Conservation (phyloP, 768 basidiomycete genomes). For the Hysterangium stoloniferum region DNA sequence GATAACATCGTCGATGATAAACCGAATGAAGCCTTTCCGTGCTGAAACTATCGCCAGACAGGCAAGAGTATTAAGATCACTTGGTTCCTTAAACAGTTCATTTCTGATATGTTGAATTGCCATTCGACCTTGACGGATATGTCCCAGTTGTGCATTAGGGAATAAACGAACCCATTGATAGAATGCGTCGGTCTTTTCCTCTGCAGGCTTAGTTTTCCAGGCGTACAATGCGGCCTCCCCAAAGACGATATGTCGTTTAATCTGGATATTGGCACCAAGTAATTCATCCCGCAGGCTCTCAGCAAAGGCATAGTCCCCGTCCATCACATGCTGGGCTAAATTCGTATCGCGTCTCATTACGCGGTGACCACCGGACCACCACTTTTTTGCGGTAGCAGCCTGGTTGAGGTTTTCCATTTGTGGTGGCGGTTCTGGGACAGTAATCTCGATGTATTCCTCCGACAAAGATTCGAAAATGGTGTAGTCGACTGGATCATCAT, state of each 20-base stretch:
- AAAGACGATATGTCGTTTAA: constrained; percentile 6
- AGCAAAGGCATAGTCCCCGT: constrained; percentile 3
- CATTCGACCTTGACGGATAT: background rate
- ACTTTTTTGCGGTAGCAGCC: background rate
- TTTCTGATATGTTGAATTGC: background rate
- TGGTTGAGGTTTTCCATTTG: background rate
- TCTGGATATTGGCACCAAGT: background rate
- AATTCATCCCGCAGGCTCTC: constrained; percentile 6
- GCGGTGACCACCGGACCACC: constrained; percentile 2
- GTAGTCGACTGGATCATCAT: no score
- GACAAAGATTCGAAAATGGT: background rate
- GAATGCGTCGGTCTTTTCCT: constrained; percentile 7
- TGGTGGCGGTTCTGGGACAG: background rate
- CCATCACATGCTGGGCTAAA: background rate
- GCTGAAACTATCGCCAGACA: constrained; percentile 3
- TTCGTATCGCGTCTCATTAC: constrained; percentile 1
- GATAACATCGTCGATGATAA: background rate
- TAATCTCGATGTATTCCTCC: background rate
- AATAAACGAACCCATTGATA: constrained; percentile 8
- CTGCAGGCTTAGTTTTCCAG: background rate
- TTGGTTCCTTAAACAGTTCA: constrained; percentile 4
- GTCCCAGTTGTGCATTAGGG: constrained; percentile 1
- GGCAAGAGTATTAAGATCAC: constrained; percentile 9
- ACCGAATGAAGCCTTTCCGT: constrained; percentile 7
- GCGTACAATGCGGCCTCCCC: constrained; percentile 7